Conservation (phyloP, 176 grass and related monocot genomes). For the Saccharum officinarum region DNA sequence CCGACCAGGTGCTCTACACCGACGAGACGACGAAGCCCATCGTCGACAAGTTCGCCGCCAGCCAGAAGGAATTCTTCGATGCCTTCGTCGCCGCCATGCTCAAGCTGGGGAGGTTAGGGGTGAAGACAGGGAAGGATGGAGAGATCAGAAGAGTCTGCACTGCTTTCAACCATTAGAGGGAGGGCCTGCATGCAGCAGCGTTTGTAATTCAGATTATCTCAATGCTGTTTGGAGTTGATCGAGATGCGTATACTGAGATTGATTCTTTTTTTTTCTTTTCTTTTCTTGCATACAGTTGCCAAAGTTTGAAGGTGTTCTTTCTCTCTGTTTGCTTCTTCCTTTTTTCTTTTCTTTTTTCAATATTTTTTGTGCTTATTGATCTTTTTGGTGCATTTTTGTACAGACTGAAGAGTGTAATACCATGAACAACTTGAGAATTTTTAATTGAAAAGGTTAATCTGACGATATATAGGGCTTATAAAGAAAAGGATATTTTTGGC, state of each 20-base stretch:
- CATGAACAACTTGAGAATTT: slow-evolving; percentile 22
- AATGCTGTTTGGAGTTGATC: slow-evolving; percentile 33
- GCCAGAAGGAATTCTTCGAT: slow-evolving; percentile 59
- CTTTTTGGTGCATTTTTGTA: slow-evolving; percentile 50
- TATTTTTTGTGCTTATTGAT: slow-evolving; percentile 1
- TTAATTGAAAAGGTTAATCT: slow-evolving; percentile 20
- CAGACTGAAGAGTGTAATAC: slow-evolving; percentile 50
- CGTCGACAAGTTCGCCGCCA: slow-evolving; percentile 48
- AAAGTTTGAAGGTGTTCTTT: slow-evolving; percentile 16
- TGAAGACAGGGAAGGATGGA: slow-evolving; percentile 57
- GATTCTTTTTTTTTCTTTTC: slow-evolving; percentile 7
- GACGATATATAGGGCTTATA: slow-evolving; percentile 26
- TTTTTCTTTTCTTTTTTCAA: neutral
- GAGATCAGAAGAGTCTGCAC: slow-evolving; percentile 83
- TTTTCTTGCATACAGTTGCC: slow-evolving; percentile 28
- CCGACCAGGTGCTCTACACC: slow-evolving; percentile 59
- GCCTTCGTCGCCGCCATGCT: slow-evolving; percentile 49
- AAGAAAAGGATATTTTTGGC: neutral
- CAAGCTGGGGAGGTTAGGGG: slow-evolving; percentile 70
- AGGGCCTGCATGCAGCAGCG: neutral
- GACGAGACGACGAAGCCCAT: slow-evolving; percentile 18
- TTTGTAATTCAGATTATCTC: slow-evolving; percentile 43
- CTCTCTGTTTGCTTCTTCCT: neutral
- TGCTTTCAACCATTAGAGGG: slow-evolving; percentile 64
- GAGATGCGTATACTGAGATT: slow-evolving; percentile 33